phyloP scores from a whole-genome alignment of 2,329 filamentous ascomycete species.

The Fusarium nisikadoi region DNA sequence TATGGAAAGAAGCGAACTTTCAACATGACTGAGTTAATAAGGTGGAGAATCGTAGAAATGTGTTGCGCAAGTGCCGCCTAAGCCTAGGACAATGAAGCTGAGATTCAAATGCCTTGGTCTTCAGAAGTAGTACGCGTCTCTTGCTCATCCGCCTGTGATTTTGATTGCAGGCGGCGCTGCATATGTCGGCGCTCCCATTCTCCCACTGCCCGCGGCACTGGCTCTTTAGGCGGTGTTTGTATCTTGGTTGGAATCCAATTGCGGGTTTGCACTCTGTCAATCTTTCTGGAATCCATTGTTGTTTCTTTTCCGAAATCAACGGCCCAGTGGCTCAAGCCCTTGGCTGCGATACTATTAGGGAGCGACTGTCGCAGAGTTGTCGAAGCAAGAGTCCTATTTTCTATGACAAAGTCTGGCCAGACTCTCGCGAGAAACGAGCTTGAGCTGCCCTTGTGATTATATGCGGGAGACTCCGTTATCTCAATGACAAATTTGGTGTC shows the following conservation, averaged over 20 bases:
- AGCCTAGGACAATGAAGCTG: conserved; percentile 16
- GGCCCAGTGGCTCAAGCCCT: conserved; percentile 58
- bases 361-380: conserved; percentile 53
- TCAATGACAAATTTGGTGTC: conserved; percentile 55
- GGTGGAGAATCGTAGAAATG: conserved; percentile 25
- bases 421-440: conserved; percentile 52
- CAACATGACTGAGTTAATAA: conserved; percentile 30
- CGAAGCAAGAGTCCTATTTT: conserved; percentile 50
- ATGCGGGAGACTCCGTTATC: conserved; percentile 53
- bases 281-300: conserved; percentile 1
- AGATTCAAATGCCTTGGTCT: conserved; percentile 10
- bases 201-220: not conserved
- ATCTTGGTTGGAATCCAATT: conserved; percentile 34
- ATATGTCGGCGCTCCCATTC: not conserved
- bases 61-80: conserved; percentile 36
- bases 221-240: not conserved
- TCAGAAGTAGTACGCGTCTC: conserved; percentile 16
- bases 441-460: conserved; percentile 54
- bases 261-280: conserved; percentile 26
- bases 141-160: not conserved
- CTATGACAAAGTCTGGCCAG: conserved; percentile 53
- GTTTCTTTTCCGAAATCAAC: conserved; percentile 41
- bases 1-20: conserved; percentile 1
- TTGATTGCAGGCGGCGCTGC: not conserved
- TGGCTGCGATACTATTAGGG: conserved; percentile 51